Base-by-base conservation (phyloP, 129 eudicot genomes). In the Helianthus annuus region DNA sequence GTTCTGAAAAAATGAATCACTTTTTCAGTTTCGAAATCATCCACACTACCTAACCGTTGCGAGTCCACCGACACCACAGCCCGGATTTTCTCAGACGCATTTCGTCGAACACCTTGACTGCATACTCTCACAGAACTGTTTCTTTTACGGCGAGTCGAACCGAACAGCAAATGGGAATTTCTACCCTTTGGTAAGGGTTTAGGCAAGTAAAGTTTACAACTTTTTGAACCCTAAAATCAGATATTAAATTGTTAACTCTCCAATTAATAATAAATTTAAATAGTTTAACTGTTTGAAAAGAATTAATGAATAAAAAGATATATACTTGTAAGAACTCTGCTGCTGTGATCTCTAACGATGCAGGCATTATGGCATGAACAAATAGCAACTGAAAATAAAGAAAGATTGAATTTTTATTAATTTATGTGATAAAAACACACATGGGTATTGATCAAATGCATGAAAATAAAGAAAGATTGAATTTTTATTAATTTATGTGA, bases 1-100 rank as follows among this genome's bases (percentile, higher is more conserved):
- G 89, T 71, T 45, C 98, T 83, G 64, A 66, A 93, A 54, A 90
- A 87, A 75, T 93, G 98, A 19, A 87, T 80, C 69, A 93, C 90
- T 64, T 76, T 79, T 17, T 82, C 82, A 4, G 71, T 3, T 69
- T 42, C 74, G 10, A 77, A 55, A 66, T 76, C 76, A 49, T 77
- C 75, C 13, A 81, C 80, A 42, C 86, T 83, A 12, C 48, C 78
- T 19, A 73, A 40, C 49, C 63, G 68, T 13, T 51, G 76, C 6
- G 81, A 71, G 32, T 78, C 82, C 2, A 78, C 77, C 4, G 98
- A 92, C 17, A 78, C 82, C 24, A 80, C 85, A 48, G 98, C 96
- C 66, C 32, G 85, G 24, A 80, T 73, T 70, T 71, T 81, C 53
- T 62, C 66, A n/a, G 67, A 71, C 46, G 72, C 53, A 67, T 80